Conservation (phyloP, 2,329 filamentous ascomycete genomes). For the Grosmannia huntii region DNA sequence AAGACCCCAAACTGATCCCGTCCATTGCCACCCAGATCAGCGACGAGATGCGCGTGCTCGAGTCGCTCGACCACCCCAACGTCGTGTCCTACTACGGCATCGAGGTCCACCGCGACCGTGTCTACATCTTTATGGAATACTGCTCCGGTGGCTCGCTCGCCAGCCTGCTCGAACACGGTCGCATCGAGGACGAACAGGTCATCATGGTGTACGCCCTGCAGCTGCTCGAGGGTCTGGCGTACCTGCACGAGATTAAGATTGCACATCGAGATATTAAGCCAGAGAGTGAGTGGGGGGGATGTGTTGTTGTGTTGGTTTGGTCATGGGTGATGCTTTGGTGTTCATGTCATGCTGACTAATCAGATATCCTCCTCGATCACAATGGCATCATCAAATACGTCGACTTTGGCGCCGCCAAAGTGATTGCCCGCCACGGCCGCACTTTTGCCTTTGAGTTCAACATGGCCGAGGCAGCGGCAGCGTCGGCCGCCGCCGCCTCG, state of each 20-base stretch:
- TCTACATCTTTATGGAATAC: conserved; percentile 99
- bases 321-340: too few relatives aligned
- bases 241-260: conserved; percentile 83
- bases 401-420: conserved; percentile 93
- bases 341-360: background rate
- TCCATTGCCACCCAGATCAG: conserved; percentile 87
- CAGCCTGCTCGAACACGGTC: conserved; percentile 79
- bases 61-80: conserved; percentile 93
- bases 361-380: conserved; percentile 89
- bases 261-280: conserved; percentile 97
- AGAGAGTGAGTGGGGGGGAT: conserved; percentile 53
- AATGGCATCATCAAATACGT: conserved; percentile 99
- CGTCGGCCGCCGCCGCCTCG: background rate
- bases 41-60: conserved; percentile 93
- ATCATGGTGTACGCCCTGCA: conserved; percentile 95
- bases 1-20: conserved; percentile 92
- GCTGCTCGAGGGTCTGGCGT: conserved; percentile 83
- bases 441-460: conserved; percentile 58
- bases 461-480: conserved; percentile 11
- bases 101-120: conserved; percentile 93
- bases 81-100: conserved; percentile 97
- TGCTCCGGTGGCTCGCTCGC: conserved; percentile 91
- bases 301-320: background rate
- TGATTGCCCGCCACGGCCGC: conserved; percentile 86
- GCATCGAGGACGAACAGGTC: conserved; percentile 95